Evolutionary conservation across 768 basidiomycete genomes (phyloP), one percentile per base, ranked within the genome.

Genomic region (Megacollybia marginata): DNA sequence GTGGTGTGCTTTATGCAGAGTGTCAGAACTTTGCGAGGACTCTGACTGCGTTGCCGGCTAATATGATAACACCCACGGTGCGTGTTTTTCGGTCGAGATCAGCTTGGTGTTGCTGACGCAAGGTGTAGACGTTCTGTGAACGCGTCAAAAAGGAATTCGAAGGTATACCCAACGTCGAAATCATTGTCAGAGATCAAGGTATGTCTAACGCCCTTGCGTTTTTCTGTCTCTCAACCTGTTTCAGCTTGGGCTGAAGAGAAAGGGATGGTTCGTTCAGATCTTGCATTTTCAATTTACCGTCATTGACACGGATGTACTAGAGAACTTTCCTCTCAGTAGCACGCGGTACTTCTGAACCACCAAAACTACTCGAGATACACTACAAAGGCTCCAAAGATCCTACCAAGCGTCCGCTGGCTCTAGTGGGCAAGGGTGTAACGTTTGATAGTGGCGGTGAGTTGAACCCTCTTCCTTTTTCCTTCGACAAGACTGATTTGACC

Each of bases 391-490:
- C 79, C 1, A 61, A 75, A 2, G 65, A 73, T 49, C 69, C 73
- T 53, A 66, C 74, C 46, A 80, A 70, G 0, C 71, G 71, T 48
- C 89, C 88, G 3, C 70, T 89, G 12, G 84, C 80, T 2, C 73
- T 90, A 52, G 88, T 93, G 33, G 91, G 91, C 33, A 92, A 93
- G 62, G 91, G 91, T 52, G 83, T 93, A 61, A 92, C 90, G 13
- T 94, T 93, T 55, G 90, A 94, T 64, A 81, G 82, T 2, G 90
- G 90, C 72, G 23, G 23, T 28, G 23, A 28, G 23, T 28, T 28
- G 23, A 28, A 28, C 6, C 23, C 23, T 28, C 23, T 28, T 28
- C 23, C 23, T 28, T n/a, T n/a, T n/a, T 28, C 23, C 23, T 28
- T 28, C 23, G 2, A 28, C 6, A 28, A 28, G 23, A 28, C 23